A percentile compares a stretch with the other conserved stretches of the same genome.
Conservation (phyloP, 2,329 filamentous ascomycete species). For the Metarhizium album region DNA sequence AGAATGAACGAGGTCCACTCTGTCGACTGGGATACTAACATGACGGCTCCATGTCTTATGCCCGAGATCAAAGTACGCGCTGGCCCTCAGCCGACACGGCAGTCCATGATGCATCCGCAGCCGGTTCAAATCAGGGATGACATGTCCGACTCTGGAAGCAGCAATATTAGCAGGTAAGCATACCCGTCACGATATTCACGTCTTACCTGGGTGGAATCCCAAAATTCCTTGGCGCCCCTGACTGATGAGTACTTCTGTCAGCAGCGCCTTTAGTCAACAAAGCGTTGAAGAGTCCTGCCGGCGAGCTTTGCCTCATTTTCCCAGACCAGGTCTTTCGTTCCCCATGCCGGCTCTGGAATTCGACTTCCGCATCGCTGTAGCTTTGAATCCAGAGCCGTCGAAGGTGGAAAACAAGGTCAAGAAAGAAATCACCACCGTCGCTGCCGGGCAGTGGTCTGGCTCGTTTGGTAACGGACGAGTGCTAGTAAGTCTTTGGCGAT, state of each 20-base stretch:
- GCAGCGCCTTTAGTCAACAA: constrained; percentile 10
- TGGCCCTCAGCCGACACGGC: neutral
- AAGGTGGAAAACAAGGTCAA: constrained; percentile 31
- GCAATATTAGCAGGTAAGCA: constrained; percentile 7
- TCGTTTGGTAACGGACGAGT: constrained; percentile 38
- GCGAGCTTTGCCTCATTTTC: constrained; percentile 28
- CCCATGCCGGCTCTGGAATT: constrained; percentile 36
- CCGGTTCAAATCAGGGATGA: constrained; percentile 5
- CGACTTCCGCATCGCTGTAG: constrained; percentile 39
- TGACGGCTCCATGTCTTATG: constrained; percentile 10
- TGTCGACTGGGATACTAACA: constrained; percentile 21
- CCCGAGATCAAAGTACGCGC: neutral
- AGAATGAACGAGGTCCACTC: constrained; percentile 9
- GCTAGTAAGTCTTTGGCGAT: constrained; percentile 24
- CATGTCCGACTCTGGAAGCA: constrained; percentile 9
- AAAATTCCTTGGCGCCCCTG: neutral
- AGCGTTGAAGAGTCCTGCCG: constrained; percentile 28
- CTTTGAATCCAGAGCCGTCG: constrained; percentile 31
- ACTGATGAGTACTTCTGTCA: neutral
- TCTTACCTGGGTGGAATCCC: too few relatives aligned
- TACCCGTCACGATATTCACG: neutral
- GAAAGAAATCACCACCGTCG: constrained; percentile 39
- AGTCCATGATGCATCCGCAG: constrained; percentile 3
- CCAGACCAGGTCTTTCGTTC: constrained; percentile 31
- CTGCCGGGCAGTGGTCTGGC: constrained; percentile 35